These are phyloP conservation scores for Lindgomyces ingoldianus DNA, from an alignment of 495 filamentous ascomycete genomes.

Conservation along the genomic window DNA sequence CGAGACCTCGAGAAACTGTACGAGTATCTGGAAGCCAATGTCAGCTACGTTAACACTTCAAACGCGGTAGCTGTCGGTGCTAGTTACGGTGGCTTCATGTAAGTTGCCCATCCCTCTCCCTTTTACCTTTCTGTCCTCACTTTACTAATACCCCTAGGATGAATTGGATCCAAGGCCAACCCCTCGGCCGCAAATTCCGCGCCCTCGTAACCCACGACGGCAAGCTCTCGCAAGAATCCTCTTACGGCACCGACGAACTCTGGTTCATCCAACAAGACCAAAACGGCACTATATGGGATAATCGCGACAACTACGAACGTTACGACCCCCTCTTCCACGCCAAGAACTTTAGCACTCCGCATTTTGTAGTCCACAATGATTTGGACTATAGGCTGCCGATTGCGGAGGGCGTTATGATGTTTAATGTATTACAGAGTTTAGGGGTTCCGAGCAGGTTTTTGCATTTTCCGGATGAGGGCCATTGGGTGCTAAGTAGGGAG, in stretches of 20 bases:
- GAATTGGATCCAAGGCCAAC: slow-evolving; percentile 61
- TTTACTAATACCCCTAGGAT: slow-evolving; percentile 31
- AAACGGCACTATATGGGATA: slow-evolving; percentile 53
- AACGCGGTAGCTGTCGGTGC: slow-evolving; percentile 54
- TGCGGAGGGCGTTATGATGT: slow-evolving; percentile 49
- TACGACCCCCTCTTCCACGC: slow-evolving; percentile 48
- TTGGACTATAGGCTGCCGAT: slow-evolving; percentile 50
- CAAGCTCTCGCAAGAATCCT: slow-evolving; percentile 49
- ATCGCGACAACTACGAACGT: slow-evolving; percentile 50
- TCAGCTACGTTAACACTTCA: slow-evolving; percentile 53
- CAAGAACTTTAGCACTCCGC: slow-evolving; percentile 47
- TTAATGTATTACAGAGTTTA: slow-evolving; percentile 53
- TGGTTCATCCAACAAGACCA: slow-evolving; percentile 48
- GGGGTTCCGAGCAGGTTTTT: slow-evolving; percentile 56
- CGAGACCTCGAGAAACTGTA: slow-evolving; percentile 55
- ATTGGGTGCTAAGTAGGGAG: slow-evolving; percentile 51
- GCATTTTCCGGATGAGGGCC: slow-evolving; percentile 57
- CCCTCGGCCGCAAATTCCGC: slow-evolving; percentile 57
- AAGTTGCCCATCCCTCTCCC: not conserved
- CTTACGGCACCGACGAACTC: slow-evolving; percentile 54
- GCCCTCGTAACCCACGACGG: slow-evolving; percentile 52
- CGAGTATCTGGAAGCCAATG: slow-evolving; percentile 52
- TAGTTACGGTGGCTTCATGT: slow-evolving; percentile 55
- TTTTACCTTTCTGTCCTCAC: not conserved
- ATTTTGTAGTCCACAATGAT: slow-evolving; percentile 52